Percentiles rank a stretch among this genome's conserved stretches.
Evolutionary conservation across 306 rosid species (phyloP).

Genomic region (Vachellia pachyceras): DNA sequence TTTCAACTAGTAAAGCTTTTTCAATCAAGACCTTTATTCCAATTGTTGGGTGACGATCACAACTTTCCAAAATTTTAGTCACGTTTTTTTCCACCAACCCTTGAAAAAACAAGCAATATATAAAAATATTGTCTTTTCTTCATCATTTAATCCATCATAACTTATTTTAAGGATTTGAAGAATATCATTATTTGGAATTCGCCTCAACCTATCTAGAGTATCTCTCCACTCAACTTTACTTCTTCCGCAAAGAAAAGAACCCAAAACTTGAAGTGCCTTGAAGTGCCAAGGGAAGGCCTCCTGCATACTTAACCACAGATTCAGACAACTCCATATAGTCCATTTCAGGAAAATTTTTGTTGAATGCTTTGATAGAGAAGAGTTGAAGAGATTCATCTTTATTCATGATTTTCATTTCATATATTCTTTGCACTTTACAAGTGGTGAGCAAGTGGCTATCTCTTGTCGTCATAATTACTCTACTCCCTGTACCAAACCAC

Average conservation of each 20-base stretch:
- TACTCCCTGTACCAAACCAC: background rate
- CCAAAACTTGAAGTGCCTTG: background rate
- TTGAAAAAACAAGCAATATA: background rate
- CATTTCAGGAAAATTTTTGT: background rate
- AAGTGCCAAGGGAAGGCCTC: background rate
- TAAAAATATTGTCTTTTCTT: too few relatives aligned
- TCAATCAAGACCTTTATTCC: background rate
- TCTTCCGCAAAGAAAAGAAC: background rate
- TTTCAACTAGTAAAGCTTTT: background rate
- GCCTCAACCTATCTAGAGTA: background rate
- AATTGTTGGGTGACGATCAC: background rate
- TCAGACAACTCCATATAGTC: background rate
- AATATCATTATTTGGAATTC: background rate
- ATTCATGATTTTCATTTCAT: background rate
- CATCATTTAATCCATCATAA: background rate
- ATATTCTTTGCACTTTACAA: background rate
- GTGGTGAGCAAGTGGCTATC: background rate
- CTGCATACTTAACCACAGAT: background rate
- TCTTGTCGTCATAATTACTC: background rate
- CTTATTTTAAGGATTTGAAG: background rate
- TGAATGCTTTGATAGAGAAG: background rate
- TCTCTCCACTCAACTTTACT: background rate
- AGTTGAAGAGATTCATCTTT: background rate
- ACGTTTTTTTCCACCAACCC: background rate
- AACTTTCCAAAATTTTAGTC: background rate